These are phyloP conservation scores for Peribolospora baueri DNA, from an alignment of 768 basidiomycete species.

Conservation along the genomic window DNA sequence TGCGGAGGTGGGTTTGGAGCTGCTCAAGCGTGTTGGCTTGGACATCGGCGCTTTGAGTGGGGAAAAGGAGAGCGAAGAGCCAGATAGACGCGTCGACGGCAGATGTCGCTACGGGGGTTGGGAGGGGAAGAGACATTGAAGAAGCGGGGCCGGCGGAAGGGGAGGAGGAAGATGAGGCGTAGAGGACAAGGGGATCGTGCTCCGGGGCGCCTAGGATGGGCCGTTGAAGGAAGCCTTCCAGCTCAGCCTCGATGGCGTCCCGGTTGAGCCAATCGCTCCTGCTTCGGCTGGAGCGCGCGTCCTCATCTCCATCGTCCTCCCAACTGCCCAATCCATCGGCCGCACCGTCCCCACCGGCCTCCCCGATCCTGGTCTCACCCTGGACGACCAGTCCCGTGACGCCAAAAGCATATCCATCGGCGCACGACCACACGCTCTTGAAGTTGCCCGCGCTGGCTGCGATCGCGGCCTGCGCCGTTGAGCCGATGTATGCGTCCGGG, in stretches of 20 bases:
- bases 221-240: conserved; percentile 49
- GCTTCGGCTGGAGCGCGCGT: not conserved
- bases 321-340: not conserved
- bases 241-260: conserved; percentile 54
- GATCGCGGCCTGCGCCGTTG: conserved; percentile 74
- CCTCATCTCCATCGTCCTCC: conserved; percentile 1
- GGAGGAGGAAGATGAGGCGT: conserved; percentile 14
- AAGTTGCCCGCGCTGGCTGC: conserved; percentile 63
- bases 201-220: conserved; percentile 66
- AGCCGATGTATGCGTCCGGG: conserved; percentile 56
- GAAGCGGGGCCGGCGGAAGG: conserved; percentile 19
- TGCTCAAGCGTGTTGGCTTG: conserved; percentile 19
- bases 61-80: conserved; percentile 54
- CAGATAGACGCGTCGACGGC: conserved; percentile 76
- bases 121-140: conserved; percentile 29
- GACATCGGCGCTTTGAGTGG: conserved; percentile 40
- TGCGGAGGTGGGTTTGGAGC: conserved; percentile 32
- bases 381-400: conserved; percentile 34
- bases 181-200: conserved; percentile 56
- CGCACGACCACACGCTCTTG: conserved; percentile 57
- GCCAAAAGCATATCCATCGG: conserved; percentile 79
- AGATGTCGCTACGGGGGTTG: conserved; percentile 37
- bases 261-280: conserved; percentile 37
- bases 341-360: conserved; percentile 3
- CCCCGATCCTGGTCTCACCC: conserved; percentile 11